Evolutionary conservation across 2,329 filamentous ascomycete species (phyloP).

Genomic region (Cladosporium sp.): DNA sequence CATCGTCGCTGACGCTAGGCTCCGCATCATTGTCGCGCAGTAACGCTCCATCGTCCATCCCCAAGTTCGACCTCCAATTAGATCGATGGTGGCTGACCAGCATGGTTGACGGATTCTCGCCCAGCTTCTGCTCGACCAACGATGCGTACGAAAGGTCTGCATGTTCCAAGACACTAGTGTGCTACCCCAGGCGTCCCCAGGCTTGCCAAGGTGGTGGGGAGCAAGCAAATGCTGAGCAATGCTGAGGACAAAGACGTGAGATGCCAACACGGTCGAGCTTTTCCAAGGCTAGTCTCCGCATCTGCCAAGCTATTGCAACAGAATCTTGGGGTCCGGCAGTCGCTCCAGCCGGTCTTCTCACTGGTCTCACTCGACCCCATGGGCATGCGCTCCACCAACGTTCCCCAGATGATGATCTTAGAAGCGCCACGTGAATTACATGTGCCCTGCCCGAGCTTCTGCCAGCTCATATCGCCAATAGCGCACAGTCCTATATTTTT

Average conservation of each 20-base stretch:
- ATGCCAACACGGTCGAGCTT: slow-evolving; percentile 11
- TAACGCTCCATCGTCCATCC: slow-evolving; percentile 1
- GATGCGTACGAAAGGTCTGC: neutral
- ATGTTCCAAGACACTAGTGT: slow-evolving; percentile 9
- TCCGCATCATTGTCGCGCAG: slow-evolving; percentile 11
- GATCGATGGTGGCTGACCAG: slow-evolving; percentile 1
- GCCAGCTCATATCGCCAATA: slow-evolving; percentile 2
- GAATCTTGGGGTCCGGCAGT: neutral
- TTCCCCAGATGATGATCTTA: slow-evolving; percentile 6
- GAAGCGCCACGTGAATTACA: slow-evolving; percentile 9
- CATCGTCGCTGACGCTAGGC: slow-evolving; percentile 3
- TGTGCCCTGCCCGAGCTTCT: neutral
- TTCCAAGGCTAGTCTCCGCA: slow-evolving; percentile 9
- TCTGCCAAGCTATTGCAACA: slow-evolving; percentile 3
- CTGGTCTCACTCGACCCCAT: slow-evolving; percentile 1
- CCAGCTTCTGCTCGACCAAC: neutral
- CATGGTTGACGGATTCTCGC: slow-evolving; percentile 6
- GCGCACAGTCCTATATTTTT: neutral
- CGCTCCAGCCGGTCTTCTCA: neutral
- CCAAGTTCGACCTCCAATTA: slow-evolving; percentile 1
- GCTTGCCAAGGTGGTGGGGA: slow-evolving; percentile 12
- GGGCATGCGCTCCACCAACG: slow-evolving; percentile 3
- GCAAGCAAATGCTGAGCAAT: slow-evolving; percentile 1
- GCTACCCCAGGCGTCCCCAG: slow-evolving; percentile 8
- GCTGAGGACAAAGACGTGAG: slow-evolving; percentile 3